Evolutionary conservation across 768 basidiomycete genomes (phyloP).

Genomic region (Termitomyces heimii): DNA sequence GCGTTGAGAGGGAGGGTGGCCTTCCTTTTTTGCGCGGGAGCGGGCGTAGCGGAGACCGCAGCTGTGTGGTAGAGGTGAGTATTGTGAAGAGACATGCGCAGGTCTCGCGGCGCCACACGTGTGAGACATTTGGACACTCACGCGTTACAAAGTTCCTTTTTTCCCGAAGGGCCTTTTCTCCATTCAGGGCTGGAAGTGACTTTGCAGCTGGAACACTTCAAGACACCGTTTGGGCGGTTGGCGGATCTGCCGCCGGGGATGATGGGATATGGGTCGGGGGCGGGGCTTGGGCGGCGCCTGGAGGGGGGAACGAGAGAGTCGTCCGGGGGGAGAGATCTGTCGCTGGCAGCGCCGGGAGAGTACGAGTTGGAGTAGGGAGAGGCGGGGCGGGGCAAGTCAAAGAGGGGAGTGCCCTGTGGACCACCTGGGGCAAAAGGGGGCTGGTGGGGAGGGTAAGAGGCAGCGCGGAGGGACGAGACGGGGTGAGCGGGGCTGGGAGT

Average conservation of each 20-base stretch:
- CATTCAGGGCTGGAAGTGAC: slow-evolving; percentile 83
- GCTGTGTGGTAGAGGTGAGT: no score
- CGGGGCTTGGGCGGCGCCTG: slow-evolving; percentile 49
- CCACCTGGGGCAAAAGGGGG: slow-evolving; percentile 29
- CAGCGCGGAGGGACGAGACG: slow-evolving; percentile 22
- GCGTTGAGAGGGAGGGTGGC: slow-evolving; percentile 47
- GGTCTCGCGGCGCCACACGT: not conserved
- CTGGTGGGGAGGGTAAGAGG: slow-evolving; percentile 25
- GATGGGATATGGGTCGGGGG: slow-evolving; percentile 29
- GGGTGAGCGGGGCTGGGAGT: slow-evolving; percentile 25
- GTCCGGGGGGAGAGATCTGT: slow-evolving; percentile 9
- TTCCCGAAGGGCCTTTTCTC: slow-evolving; percentile 87
- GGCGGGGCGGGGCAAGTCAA: not conserved
- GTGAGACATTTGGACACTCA: slow-evolving; percentile 38
- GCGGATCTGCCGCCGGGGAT: slow-evolving; percentile 37
- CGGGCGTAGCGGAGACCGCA: slow-evolving; percentile 86
- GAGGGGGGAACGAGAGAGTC: slow-evolving; percentile 51
- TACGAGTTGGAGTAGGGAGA: not conserved
- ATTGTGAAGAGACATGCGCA: no score
- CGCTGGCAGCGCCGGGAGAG: not conserved
- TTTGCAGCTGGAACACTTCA: slow-evolving; percentile 76
- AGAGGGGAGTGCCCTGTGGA: slow-evolving; percentile 12
- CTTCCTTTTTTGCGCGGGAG: slow-evolving; percentile 86
- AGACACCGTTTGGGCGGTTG: slow-evolving; percentile 68
- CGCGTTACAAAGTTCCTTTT: slow-evolving; percentile 92